Evolutionary conservation across 306 rosid species (phyloP).

Genomic region (Heteromeles arbutifolia): DNA sequence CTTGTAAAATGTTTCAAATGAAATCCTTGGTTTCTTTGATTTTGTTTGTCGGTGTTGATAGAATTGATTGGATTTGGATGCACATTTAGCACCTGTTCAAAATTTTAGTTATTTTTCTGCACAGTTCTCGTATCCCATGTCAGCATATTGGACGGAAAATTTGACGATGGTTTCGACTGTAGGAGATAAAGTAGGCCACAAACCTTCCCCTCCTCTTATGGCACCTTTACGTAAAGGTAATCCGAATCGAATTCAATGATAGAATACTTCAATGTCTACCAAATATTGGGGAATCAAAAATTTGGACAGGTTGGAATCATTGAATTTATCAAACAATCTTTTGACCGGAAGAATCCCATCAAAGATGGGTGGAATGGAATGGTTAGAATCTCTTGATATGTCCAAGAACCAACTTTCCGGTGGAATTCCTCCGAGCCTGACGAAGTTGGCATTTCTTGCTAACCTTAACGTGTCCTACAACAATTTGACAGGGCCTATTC

Average conservation of each 20-base stretch:
- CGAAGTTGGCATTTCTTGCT: neutral
- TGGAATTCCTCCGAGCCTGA: neutral
- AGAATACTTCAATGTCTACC: no score
- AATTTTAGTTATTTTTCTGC: neutral
- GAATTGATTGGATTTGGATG: neutral
- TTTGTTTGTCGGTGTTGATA: neutral
- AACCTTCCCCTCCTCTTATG: no score
- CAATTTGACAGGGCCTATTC: neutral
- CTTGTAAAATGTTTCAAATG: conserved; percentile 28
- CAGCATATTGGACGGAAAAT: neutral
- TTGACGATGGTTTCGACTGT: neutral
- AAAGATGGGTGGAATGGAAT: neutral
- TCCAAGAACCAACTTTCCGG: conserved; percentile 8
- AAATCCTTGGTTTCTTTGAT: conserved; percentile 19
- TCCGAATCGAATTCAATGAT: no score
- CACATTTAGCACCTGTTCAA: neutral
- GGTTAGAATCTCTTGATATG: neutral
- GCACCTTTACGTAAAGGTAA: no score
- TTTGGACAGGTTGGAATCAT: no score
- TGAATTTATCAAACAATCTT: neutral
- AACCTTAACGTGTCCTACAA: conserved; percentile 1
- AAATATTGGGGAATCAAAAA: no score
- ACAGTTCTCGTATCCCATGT: neutral
- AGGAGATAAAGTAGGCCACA: neutral
- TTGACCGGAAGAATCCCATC: neutral